phyloP scores from a whole-genome alignment of 176 grass and related monocot genomes.

The Aechmea fasciata region DNA sequence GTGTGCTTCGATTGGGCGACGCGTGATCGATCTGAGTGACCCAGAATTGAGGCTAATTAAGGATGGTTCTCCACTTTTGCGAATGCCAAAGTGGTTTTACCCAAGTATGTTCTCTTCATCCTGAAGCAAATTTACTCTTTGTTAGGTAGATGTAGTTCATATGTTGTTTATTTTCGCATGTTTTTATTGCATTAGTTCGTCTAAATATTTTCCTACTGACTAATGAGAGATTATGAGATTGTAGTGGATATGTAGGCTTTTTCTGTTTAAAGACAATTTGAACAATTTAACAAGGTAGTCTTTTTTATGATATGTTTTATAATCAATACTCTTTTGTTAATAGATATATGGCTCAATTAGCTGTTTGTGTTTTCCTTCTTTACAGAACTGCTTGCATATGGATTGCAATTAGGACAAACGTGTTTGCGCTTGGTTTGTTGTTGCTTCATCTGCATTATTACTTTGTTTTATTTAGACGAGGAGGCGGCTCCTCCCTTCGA shows the following conservation, averaged over 20 bases:
- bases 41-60: not conserved
- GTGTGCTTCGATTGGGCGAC: constrained; percentile 11
- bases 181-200: not conserved
- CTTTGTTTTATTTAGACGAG: too few species aligned
- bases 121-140: not conserved
- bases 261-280: not conserved
- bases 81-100: constrained; percentile 32
- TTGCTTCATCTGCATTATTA: too few species aligned
- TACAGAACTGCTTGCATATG: too few species aligned
- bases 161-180: not conserved
- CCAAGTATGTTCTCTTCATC: constrained; percentile 34
- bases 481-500: too few species aligned
- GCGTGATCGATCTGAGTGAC: not conserved
- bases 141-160: not conserved
- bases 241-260: not conserved
- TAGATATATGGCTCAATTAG: too few species aligned
- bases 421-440: too few species aligned
- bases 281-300: too few species aligned
- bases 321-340: too few species aligned
- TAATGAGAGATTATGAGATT: not conserved
- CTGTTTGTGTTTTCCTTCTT: too few species aligned
- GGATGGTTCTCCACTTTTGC: not conserved
- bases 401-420: too few species aligned
- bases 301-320: too few species aligned
- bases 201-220: not conserved